Evolutionary conservation across 805 yeast genomes (phyloP).

Genomic region (Candida ponderosae): DNA sequence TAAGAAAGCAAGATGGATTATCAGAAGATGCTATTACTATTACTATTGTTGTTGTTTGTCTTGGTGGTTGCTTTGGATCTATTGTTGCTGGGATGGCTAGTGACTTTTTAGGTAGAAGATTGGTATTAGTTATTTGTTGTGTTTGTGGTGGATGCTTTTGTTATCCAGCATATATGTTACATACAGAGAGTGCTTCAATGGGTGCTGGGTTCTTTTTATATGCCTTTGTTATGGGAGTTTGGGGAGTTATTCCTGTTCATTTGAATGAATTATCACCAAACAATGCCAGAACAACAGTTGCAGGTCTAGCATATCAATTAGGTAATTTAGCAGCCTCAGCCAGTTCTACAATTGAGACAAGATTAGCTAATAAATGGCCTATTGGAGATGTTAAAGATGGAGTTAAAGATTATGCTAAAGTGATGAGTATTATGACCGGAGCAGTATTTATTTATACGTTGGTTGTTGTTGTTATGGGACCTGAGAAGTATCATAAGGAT

Average conservation of each 20-base stretch:
- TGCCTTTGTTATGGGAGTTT: slow-evolving; percentile 60
- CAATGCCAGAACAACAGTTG: slow-evolving; percentile 52
- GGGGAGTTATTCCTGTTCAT: slow-evolving; percentile 67
- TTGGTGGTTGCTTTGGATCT: slow-evolving; percentile 66
- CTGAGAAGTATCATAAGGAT: slow-evolving; percentile 40
- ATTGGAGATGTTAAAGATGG: slow-evolving; percentile 24
- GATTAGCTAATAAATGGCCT: slow-evolving; percentile 56
- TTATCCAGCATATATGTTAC: slow-evolving; percentile 49
- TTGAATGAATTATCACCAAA: slow-evolving; percentile 62
- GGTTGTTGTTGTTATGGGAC: slow-evolving; percentile 44
- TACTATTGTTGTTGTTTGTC: slow-evolving; percentile 51
- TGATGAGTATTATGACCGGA: slow-evolving; percentile 64
- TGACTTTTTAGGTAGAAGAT: slow-evolving; percentile 56
- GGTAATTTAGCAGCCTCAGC: slow-evolving; percentile 71
- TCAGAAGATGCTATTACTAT: slow-evolving; percentile 45
- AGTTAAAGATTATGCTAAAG: slow-evolving; percentile 54
- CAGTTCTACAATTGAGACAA: slow-evolving; percentile 61
- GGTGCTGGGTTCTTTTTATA: slow-evolving; percentile 62
- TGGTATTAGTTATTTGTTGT: slow-evolving; percentile 43
- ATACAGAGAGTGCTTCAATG: slow-evolving; percentile 31
- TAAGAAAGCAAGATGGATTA: slow-evolving; percentile 44
- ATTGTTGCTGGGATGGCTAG: slow-evolving; percentile 47
- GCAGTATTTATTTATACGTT: slow-evolving; percentile 51
- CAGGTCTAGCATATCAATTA: slow-evolving; percentile 60
- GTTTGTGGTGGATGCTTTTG: slow-evolving; percentile 51